A percentile compares a stretch with the other conserved stretches of the same genome.
phyloP scores from a whole-genome alignment of 176 grass and related monocot species.

The Triticum urartu region DNA sequence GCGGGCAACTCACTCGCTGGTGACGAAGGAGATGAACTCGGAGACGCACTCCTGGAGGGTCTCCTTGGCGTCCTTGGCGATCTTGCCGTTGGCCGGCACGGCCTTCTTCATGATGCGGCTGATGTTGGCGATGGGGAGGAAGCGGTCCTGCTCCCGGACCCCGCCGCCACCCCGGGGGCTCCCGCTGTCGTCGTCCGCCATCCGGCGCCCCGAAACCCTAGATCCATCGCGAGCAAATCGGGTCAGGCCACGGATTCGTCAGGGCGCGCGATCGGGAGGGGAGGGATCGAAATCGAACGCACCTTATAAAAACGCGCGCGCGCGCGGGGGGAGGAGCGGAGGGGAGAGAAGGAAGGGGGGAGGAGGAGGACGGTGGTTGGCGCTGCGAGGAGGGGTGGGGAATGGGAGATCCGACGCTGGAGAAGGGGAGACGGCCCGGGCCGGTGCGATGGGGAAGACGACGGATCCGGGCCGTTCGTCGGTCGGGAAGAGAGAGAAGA shows the following conservation, averaged over 20 bases:
- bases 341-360: not conserved
- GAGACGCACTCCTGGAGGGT: constrained; percentile 99
- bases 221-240: constrained; percentile 40
- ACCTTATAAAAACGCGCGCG: constrained; percentile 46
- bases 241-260: not conserved
- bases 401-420: constrained; percentile 76
- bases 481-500: constrained; percentile 8
- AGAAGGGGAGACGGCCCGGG: constrained; percentile 43
- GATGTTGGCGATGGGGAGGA: constrained; percentile 99
- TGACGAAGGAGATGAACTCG: constrained; percentile 98
- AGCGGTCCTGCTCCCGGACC: constrained; percentile 89
- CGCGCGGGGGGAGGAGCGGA: not conserved
- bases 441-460: constrained; percentile 39
- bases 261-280: not conserved
- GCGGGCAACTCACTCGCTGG: constrained; percentile 81
- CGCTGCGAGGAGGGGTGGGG: constrained; percentile 46
- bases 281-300: constrained; percentile 21
- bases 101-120: constrained; percentile 99
- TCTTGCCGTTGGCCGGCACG: constrained; percentile 96
- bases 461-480: constrained; percentile 57
- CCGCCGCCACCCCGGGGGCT: constrained; percentile 52
- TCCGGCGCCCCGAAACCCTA: constrained; percentile 47
- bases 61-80: constrained; percentile 99
- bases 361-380: constrained; percentile 18
- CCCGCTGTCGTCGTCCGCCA: constrained; percentile 63